Base-by-base conservation (phyloP, 2,329 filamentous ascomycete genomes). In the Tolypocladium pustulatum region DNA sequence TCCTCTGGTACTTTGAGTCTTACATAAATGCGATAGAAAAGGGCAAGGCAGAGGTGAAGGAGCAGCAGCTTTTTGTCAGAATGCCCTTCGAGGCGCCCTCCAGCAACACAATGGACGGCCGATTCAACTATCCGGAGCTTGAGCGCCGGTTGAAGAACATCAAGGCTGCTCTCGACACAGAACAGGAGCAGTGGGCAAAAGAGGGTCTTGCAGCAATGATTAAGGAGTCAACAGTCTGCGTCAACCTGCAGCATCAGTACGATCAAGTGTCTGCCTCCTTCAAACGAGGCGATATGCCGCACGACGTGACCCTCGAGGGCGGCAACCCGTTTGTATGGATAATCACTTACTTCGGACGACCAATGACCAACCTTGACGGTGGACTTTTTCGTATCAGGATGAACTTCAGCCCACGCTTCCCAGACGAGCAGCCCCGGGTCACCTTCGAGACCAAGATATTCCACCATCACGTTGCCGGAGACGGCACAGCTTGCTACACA, bases 1-100 rank as follows among this genome's bases (percentile, higher is more conserved):
- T 97, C 69, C 77, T 97, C 17, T 97, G 94, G 94, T 97, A 97
- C 74, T 96, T 90, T 71, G 89, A 95, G 64, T 89, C 89, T 3
- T 97, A 97, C 68, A 76, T 94, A 27, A 76, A 81, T 4, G 81
- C 87, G 1, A 86, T 96, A 56, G 79, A 85, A 41, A 80, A 85
- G 60, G 88, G 86, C 34, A 81, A 79, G 65, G 71, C 76, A 32
- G 84, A 89, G 64, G 82, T 87, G 58, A 80, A 81, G 61, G 84
- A 87, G 60, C 82, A 83, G 3, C 75, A 83, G 41, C 61, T 70
- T 0, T 97, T 99, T 67, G 72, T 76, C n/a, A 81, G 81, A 56
- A 96, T 96, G 90, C 90, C 91, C 0, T 99, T 99, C 64, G 94
- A 99, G 69, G 60, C 65, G 1, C 61, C 62, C 1, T 82, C 83